phyloP scores from a whole-genome alignment of 495 filamentous ascomycete species.

The Barbatosphaeria neglecta region DNA sequence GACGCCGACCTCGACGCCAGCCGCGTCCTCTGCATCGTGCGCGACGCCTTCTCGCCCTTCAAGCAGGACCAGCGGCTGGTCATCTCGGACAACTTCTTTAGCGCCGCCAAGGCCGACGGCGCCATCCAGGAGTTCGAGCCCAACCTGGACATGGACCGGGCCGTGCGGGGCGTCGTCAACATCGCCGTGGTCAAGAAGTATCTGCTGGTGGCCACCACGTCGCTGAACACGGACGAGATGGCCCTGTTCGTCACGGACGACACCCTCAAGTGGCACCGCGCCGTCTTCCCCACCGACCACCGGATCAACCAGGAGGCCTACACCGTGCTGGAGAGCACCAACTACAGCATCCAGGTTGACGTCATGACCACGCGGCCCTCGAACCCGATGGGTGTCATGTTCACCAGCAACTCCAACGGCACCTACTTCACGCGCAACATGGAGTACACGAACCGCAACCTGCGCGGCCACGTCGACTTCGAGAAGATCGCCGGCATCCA shows the following conservation, averaged over 20 bases:
- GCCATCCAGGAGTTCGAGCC: constrained; percentile 53
- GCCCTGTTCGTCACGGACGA: constrained; percentile 75
- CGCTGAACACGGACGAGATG: constrained; percentile 73
- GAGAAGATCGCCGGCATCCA: constrained; percentile 84
- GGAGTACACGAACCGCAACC: constrained; percentile 77
- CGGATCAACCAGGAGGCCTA: constrained; percentile 77
- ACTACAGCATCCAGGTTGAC: constrained; percentile 94
- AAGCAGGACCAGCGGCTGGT: constrained; percentile 60
- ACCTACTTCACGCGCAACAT: constrained; percentile 88
- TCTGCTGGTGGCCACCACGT: constrained; percentile 69
- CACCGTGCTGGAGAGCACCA: constrained; percentile 86
- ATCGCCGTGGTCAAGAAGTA: constrained; percentile 73
- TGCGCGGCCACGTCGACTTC: constrained; percentile 68
- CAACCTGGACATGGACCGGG: constrained; percentile 56
- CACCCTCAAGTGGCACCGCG: constrained; percentile 76
- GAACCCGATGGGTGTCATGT: constrained; percentile 69
- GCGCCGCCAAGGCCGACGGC: constrained; percentile 30
- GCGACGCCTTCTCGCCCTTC: constrained; percentile 46
- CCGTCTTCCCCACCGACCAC: constrained; percentile 68
- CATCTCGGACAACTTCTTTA: constrained; percentile 70
- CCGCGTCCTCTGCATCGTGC: constrained; percentile 68
- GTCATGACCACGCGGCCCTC: constrained; percentile 56
- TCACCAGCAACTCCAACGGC: constrained; percentile 92
- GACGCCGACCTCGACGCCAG: constrained; percentile 45
- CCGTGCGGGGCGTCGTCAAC: constrained; percentile 63